phyloP scores from a whole-genome alignment of 2,329 filamentous ascomycete species.

The Colletotrichum theobromicola region DNA sequence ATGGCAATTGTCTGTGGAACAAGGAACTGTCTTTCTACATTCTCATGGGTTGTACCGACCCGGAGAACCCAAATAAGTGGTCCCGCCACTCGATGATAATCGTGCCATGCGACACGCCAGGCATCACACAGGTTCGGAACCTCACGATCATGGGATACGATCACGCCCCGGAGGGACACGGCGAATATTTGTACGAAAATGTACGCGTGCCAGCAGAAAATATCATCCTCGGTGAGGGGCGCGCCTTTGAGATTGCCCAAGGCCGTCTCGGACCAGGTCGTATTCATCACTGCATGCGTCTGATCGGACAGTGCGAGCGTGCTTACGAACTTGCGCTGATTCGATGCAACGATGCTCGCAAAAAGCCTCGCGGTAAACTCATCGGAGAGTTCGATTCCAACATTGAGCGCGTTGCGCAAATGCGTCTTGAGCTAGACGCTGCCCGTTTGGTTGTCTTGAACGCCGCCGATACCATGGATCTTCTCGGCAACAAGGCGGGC shows the following conservation, averaged over 20 bases:
- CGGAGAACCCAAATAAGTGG: slow-evolving; percentile 77
- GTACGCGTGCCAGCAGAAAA: slow-evolving; percentile 84
- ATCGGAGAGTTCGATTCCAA: slow-evolving; percentile 91
- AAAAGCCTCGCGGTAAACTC: slow-evolving; percentile 88
- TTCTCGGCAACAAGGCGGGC: slow-evolving; percentile 84
- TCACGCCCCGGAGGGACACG: slow-evolving; percentile 95
- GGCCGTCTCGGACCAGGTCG: slow-evolving; percentile 93
- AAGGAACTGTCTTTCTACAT: slow-evolving; percentile 74
- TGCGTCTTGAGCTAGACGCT: slow-evolving; percentile 90
- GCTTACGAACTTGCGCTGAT: slow-evolving; percentile 94
- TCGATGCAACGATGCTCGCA: slow-evolving; percentile 87
- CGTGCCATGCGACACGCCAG: slow-evolving; percentile 81
- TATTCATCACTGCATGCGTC: slow-evolving; percentile 97
- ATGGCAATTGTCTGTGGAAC: slow-evolving; percentile 23
- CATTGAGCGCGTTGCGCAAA: slow-evolving; percentile 91
- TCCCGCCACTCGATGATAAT: slow-evolving; percentile 91
- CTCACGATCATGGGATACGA: slow-evolving; percentile 94
- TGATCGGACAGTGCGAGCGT: slow-evolving; percentile 86
- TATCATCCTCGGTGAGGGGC: slow-evolving; percentile 92
- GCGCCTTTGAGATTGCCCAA: slow-evolving; percentile 98
- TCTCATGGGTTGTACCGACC: slow-evolving; percentile 92
- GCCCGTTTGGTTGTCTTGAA: slow-evolving; percentile 90
- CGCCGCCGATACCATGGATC: slow-evolving; percentile 93
- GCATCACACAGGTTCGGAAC: slow-evolving; percentile 91
- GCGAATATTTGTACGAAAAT: slow-evolving; percentile 86